These are phyloP conservation scores for Crithidia sp. DNA, from an alignment of 208 protist species.

Conservation along the genomic window DNA sequence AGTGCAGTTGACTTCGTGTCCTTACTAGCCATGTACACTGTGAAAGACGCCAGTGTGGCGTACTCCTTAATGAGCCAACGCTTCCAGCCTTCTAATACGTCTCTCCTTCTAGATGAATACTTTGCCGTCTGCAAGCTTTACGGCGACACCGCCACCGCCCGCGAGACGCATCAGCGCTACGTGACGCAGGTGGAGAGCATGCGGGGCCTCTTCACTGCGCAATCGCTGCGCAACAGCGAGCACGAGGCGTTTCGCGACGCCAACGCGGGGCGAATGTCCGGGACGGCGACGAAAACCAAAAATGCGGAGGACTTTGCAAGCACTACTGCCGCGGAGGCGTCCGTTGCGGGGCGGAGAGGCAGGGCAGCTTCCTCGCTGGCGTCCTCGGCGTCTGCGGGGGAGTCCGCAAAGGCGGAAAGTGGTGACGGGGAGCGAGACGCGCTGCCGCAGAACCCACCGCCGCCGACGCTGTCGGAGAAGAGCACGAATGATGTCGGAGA, in stretches of 20 bases:
- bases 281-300: not conserved
- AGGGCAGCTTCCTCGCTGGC: not conserved
- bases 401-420: too few relatives aligned
- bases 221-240: slow-evolving; percentile 37
- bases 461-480: too few relatives aligned
- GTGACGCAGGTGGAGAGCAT: slow-evolving; percentile 36
- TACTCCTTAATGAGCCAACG: slow-evolving; percentile 35
- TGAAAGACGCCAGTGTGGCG: slow-evolving; percentile 46
- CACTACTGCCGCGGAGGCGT: not conserved
- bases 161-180: slow-evolving; percentile 50
- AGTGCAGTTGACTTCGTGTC: too few relatives aligned
- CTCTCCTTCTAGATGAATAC: slow-evolving; percentile 44
- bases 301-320: not conserved
- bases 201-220: slow-evolving; percentile 28
- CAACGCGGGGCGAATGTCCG: not conserved
- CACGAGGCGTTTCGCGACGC: slow-evolving; percentile 2
- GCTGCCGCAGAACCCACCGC: too few relatives aligned
- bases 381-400: too few relatives aligned
- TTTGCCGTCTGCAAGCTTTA: slow-evolving; percentile 37
- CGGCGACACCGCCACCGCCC: slow-evolving; percentile 35
- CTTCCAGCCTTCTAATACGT: slow-evolving; percentile 38
- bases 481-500: too few relatives aligned
- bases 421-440: too few relatives aligned
- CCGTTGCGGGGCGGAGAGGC: not conserved
- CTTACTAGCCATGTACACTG: slow-evolving; percentile 41